Evolutionary conservation across 768 basidiomycete species (phyloP).

Genomic region (Phylloporus sp.): DNA sequence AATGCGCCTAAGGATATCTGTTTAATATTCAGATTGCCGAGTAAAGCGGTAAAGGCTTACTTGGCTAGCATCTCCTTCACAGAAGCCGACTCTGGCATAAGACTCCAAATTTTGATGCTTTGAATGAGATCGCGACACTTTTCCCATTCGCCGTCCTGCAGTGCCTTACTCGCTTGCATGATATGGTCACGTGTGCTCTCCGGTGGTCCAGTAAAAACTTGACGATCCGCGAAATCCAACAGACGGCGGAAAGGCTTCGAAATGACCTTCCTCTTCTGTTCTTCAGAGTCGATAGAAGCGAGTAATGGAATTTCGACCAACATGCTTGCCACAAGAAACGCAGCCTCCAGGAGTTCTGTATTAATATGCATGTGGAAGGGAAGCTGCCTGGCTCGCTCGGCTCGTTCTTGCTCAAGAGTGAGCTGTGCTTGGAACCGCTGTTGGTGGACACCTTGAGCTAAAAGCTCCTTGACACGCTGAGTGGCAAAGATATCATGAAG

Average conservation of each 20-base stretch:
- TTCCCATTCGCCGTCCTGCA: conserved; percentile 97
- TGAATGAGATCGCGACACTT: conserved; percentile 90
- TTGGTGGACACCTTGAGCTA: conserved; percentile 95
- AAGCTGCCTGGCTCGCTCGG: conserved; percentile 91
- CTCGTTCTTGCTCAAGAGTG: conserved; percentile 93
- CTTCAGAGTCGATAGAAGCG: conserved; percentile 92
- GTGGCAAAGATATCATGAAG: conserved; percentile 95
- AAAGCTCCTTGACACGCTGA: conserved; percentile 93
- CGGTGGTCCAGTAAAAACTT: conserved; percentile 97
- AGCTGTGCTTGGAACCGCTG: conserved; percentile 78
- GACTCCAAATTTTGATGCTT: conserved; percentile 95
- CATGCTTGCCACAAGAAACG: conserved; percentile 98
- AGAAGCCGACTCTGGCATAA: conserved; percentile 83
- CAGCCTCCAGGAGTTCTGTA: conserved; percentile 94
- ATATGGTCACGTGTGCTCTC: conserved; percentile 98
- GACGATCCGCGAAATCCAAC: conserved; percentile 94
- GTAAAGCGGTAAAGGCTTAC: conserved; percentile 42
- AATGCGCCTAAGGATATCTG: conserved; percentile 65
- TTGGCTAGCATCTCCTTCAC: conserved; percentile 95
- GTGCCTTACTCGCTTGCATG: conserved; percentile 96
- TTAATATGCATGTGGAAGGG: conserved; percentile 99
- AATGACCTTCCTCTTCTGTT: conserved; percentile 86
- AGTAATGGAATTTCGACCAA: conserved; percentile 94
- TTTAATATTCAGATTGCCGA: conserved; percentile 1
- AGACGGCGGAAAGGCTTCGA: conserved; percentile 96